A percentile compares a stretch with the other conserved stretches of the same genome.
Evolutionary conservation across 2,329 filamentous ascomycete genomes (phyloP).

Genomic region (Fusarium goolgardi): DNA sequence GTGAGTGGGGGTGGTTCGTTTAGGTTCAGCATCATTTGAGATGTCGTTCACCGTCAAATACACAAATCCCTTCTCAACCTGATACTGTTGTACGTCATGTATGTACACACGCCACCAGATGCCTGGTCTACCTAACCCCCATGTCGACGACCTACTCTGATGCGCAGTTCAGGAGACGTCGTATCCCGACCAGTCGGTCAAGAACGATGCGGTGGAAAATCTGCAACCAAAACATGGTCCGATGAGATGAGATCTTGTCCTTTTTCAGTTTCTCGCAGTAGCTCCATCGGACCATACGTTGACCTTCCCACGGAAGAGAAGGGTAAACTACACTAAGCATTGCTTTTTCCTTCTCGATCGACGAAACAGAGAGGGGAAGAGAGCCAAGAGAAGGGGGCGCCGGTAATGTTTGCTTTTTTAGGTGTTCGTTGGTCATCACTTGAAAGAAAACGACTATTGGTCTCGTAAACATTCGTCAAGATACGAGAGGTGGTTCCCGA

Average conservation of each 20-base stretch:
- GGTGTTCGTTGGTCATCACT: neutral
- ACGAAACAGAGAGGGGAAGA: neutral
- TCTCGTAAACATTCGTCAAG: neutral
- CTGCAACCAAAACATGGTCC: neutral
- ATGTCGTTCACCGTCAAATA: neutral
- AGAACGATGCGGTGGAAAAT: neutral
- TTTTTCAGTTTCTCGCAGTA: constrained; percentile 12
- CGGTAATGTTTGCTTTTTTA: constrained; percentile 17
- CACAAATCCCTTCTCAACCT: neutral
- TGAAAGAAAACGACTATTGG: neutral
- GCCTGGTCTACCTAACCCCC: neutral
- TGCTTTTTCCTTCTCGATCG: constrained; percentile 36
- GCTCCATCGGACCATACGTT: constrained; percentile 14
- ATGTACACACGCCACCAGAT: neutral
- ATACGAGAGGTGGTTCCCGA: neutral
- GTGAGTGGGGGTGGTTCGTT: neutral
- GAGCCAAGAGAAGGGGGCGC: neutral
- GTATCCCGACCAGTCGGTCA: constrained; percentile 7
- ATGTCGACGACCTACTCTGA: constrained; percentile 29
- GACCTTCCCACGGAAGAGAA: neutral
- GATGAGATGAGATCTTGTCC: constrained; percentile 1
- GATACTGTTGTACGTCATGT: neutral
- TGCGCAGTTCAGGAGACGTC: neutral
- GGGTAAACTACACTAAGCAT: neutral
- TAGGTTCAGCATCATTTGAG: constrained; percentile 20